Evolutionary conservation across 306 rosid genomes (phyloP).

Genomic region (Lathyrus oleraceus): DNA sequence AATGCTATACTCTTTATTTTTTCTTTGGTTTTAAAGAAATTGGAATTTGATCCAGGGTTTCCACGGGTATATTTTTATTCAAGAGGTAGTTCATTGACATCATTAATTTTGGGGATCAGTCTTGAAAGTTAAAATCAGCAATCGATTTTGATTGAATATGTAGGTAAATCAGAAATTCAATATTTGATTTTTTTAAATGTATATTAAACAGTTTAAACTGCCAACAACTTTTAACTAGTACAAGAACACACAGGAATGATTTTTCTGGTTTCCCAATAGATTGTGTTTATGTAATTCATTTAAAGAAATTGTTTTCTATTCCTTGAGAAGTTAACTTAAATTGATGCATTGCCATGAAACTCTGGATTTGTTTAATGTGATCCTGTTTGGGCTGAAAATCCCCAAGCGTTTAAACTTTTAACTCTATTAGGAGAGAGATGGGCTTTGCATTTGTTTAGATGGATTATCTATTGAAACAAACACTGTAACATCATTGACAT

Average conservation of each 20-base stretch:
- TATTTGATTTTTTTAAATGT: not conserved
- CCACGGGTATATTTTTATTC: not conserved
- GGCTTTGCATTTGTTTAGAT: conserved; percentile 13
- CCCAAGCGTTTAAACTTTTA: not conserved
- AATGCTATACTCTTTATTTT: not conserved
- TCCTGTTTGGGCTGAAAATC: conserved; percentile 25
- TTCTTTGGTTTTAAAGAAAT: not conserved
- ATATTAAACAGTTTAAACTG: not conserved
- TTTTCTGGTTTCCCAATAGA: not conserved
- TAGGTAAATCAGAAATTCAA: conserved; percentile 5
- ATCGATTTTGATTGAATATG: conserved; percentile 11
- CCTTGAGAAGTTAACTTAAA: not conserved
- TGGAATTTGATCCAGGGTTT: conserved; percentile 1
- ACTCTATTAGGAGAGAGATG: conserved; percentile 1
- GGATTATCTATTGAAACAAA: conserved; percentile 21
- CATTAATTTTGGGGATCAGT: conserved; percentile 1
- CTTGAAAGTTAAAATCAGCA: not conserved
- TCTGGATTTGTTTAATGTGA: not conserved
- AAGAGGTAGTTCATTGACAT: not conserved
- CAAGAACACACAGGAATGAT: not conserved
- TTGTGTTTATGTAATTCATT: not conserved
- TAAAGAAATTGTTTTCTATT: not conserved
- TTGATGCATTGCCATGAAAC: conserved; percentile 17
- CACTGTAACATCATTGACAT: not conserved
- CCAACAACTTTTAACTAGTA: conserved; percentile 13